Percentiles rank a stretch among this genome's conserved stretches.
Conservation (phyloP, 1,284 basidiomycete species). For the Erythrobasidium hasegawianum region DNA sequence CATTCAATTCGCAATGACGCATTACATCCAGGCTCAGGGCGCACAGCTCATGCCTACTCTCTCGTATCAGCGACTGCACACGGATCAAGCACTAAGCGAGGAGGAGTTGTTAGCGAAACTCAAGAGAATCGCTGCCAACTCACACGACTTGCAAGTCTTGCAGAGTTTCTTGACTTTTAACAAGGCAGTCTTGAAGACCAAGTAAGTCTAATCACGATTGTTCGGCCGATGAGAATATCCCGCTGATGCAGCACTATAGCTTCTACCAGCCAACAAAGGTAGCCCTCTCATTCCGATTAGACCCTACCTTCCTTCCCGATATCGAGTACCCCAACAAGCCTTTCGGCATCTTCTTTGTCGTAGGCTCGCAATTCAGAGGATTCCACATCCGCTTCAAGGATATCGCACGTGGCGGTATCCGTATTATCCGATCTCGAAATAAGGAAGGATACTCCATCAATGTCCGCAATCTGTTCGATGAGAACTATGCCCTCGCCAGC, state of each 20-base stretch:
- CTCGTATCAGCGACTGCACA: conserved; percentile 91
- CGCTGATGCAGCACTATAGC: conserved; percentile 20
- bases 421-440: conserved; percentile 90
- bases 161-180: conserved; percentile 96
- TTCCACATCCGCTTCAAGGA: conserved; percentile 99
- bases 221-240: background rate
- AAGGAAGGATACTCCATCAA: conserved; percentile 76
- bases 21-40: conserved; percentile 67
- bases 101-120: conserved; percentile 84
- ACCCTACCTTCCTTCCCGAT: conserved; percentile 87
- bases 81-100: conserved; percentile 77
- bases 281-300: conserved; percentile 91
- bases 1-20: conserved; percentile 95
- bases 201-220: conserved; percentile 49
- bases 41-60: conserved; percentile 81
- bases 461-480: conserved; percentile 73
- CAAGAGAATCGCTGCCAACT: conserved; percentile 75
- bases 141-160: conserved; percentile 89
- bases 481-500: conserved; percentile 94
- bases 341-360: conserved; percentile 90
- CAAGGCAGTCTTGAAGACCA: conserved; percentile 91
- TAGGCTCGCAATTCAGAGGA: conserved; percentile 65
- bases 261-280: conserved; percentile 99
- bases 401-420: conserved; percentile 94
- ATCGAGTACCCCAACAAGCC: conserved; percentile 89